phyloP scores from a whole-genome alignment of 1,284 basidiomycete species.

The Phylloporus gajari region DNA sequence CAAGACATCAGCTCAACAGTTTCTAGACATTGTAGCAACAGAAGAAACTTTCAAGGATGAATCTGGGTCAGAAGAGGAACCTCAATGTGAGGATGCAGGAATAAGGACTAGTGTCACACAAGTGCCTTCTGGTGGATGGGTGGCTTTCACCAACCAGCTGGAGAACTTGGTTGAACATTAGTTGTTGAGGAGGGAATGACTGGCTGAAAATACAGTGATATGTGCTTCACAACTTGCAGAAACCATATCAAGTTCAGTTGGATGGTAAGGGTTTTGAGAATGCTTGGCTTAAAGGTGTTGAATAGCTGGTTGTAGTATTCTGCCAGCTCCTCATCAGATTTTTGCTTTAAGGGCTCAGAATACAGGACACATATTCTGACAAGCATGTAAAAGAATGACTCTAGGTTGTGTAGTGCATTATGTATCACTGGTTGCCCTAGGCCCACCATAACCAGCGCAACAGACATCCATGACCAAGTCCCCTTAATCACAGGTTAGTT shows the following conservation, averaged over 20 bases:
- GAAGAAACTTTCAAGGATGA: too few species aligned
- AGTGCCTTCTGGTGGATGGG: too few species aligned
- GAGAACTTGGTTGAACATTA: too few species aligned
- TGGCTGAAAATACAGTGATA: background rate
- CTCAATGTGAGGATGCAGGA: too few species aligned
- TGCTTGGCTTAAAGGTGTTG: background rate
- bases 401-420: background rate
- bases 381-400: background rate
- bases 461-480: constrained; percentile 1
- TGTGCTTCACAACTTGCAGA: background rate
- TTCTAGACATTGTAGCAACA: too few species aligned
- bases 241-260: background rate
- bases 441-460: background rate
- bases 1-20: too few species aligned
- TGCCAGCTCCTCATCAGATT: background rate
- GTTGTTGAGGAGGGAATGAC: background rate
- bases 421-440: background rate
- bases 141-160: too few species aligned
- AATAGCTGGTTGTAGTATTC: background rate
- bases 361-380: background rate
- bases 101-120: too few species aligned
- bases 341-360: background rate
- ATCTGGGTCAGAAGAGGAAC: too few species aligned
- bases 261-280: background rate
- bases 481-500: background rate